These are phyloP conservation scores for Penicillium sp. DNA, from an alignment of 2,329 filamentous ascomycete species.

Conservation along the genomic window DNA sequence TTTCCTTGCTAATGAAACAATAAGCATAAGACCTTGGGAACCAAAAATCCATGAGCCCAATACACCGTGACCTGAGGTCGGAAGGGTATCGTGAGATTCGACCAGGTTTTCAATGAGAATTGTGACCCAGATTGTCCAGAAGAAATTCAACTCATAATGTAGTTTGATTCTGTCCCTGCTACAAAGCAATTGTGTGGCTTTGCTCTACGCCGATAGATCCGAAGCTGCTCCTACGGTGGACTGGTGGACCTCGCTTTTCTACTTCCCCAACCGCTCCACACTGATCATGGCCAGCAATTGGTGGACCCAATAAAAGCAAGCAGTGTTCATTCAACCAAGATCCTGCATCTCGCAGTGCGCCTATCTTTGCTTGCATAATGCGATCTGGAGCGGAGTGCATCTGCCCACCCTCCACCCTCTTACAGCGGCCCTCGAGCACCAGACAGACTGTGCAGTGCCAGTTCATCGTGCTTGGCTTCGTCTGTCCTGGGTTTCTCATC, in stretches of 20 bases:
- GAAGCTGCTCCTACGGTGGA: slow-evolving; percentile 6
- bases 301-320: neutral
- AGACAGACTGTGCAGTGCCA: slow-evolving; percentile 49
- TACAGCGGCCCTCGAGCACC: slow-evolving; percentile 34
- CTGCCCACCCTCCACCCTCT: slow-evolving; percentile 6
- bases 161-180: neutral
- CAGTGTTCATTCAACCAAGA: neutral
- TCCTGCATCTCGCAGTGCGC: slow-evolving; percentile 1
- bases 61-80: neutral
- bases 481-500: slow-evolving; percentile 37
- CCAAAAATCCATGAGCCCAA: neutral
- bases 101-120: too few relatives aligned
- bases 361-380: slow-evolving; percentile 10
- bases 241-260: neutral
- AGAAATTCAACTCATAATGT: too few relatives aligned
- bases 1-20: neutral
- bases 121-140: too few relatives aligned
- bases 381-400: slow-evolving; percentile 15
- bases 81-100: too few relatives aligned
- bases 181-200: slow-evolving; percentile 1
- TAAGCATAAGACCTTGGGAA: neutral
- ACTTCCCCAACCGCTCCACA: neutral
- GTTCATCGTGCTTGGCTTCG: slow-evolving; percentile 44
- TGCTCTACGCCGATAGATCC: slow-evolving; percentile 18
- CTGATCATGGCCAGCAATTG: slow-evolving; percentile 1